Conservation (phyloP, 306 rosid genomes). For the Prunus armeniaca region DNA sequence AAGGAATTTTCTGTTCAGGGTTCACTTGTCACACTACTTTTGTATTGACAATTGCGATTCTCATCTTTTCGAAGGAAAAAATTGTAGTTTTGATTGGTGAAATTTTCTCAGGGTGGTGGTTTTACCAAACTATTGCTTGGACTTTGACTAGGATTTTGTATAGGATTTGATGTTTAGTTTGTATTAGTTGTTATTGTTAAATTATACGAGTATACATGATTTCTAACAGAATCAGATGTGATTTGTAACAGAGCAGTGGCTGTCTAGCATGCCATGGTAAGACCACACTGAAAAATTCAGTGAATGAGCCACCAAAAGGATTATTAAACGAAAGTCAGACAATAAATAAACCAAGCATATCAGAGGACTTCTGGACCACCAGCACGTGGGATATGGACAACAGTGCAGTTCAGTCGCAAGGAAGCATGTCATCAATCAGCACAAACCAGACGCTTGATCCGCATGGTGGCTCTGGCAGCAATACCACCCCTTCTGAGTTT, state of each 20-base stretch:
- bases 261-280: slow-evolving; percentile 80
- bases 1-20: neutral
- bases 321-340: slow-evolving; percentile 25
- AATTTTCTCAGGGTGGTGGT: neutral
- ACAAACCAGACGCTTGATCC: slow-evolving; percentile 60
- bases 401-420: slow-evolving; percentile 84
- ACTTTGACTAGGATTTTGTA: neutral
- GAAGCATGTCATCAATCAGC: slow-evolving; percentile 85
- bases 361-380: slow-evolving; percentile 88
- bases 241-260: slow-evolving; percentile 99
- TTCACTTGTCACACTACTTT: neutral
- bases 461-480: slow-evolving; percentile 46
- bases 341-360: slow-evolving; percentile 52
- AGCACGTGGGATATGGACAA: slow-evolving; percentile 91
- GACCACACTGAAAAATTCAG: slow-evolving; percentile 29
- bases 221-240: slow-evolving; percentile 62
- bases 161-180: slow-evolving; percentile 1
- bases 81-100: neutral
- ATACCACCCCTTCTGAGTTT: slow-evolving; percentile 54
- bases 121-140: neutral
- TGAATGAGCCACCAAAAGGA: slow-evolving; percentile 42
- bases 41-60: neutral
- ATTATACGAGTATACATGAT: slow-evolving; percentile 32
- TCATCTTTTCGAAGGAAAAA: neutral
- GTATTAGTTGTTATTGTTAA: slow-evolving; percentile 4